Percentiles rank a stretch among this genome's conserved stretches.
Conservation (phyloP, 2,329 filamentous ascomycete species). For the Ophiosphaerella herpotricha region DNA sequence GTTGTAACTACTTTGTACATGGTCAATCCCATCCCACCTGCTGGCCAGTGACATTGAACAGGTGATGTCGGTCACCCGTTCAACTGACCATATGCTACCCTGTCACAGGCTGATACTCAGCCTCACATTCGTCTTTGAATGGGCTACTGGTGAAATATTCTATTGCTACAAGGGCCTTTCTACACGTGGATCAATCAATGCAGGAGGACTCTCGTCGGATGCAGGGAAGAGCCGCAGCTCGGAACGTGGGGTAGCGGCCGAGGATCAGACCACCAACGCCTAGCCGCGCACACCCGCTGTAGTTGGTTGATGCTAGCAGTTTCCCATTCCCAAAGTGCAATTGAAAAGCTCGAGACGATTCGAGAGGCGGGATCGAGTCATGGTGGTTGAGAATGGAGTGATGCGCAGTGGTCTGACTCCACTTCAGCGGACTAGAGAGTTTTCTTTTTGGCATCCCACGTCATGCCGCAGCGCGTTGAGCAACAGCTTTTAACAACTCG, state of each 20-base stretch:
- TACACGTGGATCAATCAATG: background rate
- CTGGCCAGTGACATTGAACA: too few relatives aligned
- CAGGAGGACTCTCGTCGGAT: background rate
- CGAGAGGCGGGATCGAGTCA: background rate
- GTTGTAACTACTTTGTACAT: too few relatives aligned
- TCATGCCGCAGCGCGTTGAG: slow-evolving; percentile 13
- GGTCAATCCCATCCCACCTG: too few relatives aligned
- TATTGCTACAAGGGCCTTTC: background rate
- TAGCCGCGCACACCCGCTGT: background rate
- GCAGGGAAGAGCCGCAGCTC: background rate
- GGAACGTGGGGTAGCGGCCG: slow-evolving; percentile 1
- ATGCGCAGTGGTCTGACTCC: slow-evolving; percentile 19
- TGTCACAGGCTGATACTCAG: too few relatives aligned
- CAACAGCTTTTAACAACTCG: slow-evolving; percentile 7
- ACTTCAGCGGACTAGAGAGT: slow-evolving; percentile 16
- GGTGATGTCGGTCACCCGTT: too few relatives aligned
- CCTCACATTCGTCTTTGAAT: too few relatives aligned
- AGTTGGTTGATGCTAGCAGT: background rate
- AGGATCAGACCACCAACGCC: slow-evolving; percentile 1
- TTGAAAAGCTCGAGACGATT: background rate
- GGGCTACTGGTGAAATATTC: background rate
- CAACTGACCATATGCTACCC: too few relatives aligned
- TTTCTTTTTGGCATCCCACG: slow-evolving; percentile 21
- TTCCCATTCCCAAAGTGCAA: background rate
- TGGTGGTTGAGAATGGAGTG: slow-evolving; percentile 3